Evolutionary conservation across 805 yeast genomes (phyloP).

Genomic region (Wickerhamia fluorescens): DNA sequence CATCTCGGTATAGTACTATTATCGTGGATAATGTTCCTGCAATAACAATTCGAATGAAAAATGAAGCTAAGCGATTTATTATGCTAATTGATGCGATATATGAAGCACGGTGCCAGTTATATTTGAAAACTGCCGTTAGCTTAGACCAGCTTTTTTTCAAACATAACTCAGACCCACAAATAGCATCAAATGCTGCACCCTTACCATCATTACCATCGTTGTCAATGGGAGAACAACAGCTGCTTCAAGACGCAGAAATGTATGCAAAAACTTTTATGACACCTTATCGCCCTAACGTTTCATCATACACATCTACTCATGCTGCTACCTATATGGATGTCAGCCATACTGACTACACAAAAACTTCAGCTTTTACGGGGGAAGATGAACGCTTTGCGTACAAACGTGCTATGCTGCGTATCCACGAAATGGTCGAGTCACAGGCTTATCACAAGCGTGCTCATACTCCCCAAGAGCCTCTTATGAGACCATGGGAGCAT

Average conservation of each 20-base stretch:
- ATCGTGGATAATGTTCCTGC: constrained; percentile 57
- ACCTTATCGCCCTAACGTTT: constrained; percentile 65
- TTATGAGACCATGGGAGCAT: constrained; percentile 55
- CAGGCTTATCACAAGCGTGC: constrained; percentile 40
- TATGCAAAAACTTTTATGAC: constrained; percentile 55
- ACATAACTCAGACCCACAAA: constrained; percentile 42
- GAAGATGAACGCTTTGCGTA: constrained; percentile 74
- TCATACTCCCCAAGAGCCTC: constrained; percentile 50
- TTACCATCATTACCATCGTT: constrained; percentile 8
- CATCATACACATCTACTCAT: constrained; percentile 50
- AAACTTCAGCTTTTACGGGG: constrained; percentile 57
- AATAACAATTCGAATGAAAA: constrained; percentile 48
- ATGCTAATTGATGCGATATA: constrained; percentile 63
- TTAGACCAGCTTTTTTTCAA: constrained; percentile 43
- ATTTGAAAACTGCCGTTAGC: constrained; percentile 41
- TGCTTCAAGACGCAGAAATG: constrained; percentile 60
- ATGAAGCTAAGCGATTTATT: constrained; percentile 64
- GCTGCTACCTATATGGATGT: constrained; percentile 14
- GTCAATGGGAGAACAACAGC: constrained; percentile 14
- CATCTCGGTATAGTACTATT: constrained; percentile 51
- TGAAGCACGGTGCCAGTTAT: constrained; percentile 59
- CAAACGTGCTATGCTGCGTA: constrained; percentile 61
- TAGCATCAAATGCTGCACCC: constrained; percentile 7
- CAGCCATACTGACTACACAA: constrained; percentile 31
- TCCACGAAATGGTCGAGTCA: constrained; percentile 52